Conservation (phyloP, 129 eudicot species). For the Artemisia annua region DNA sequence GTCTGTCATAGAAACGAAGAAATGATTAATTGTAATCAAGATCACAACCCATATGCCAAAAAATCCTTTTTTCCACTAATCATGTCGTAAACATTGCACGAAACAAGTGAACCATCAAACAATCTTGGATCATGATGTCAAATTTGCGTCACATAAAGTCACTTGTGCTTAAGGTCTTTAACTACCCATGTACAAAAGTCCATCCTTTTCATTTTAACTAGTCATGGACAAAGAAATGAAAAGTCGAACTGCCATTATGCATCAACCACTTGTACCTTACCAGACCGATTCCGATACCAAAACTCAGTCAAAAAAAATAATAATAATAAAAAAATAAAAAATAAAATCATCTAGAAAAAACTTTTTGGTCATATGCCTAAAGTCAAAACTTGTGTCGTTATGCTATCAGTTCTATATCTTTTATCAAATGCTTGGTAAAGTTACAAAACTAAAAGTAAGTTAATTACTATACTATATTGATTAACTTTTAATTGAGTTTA, state of each 20-base stretch:
- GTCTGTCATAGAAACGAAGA: constrained; percentile 39
- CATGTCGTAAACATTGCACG: background rate
- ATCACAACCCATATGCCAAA: background rate
- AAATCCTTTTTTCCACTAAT: background rate
- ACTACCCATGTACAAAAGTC: background rate
- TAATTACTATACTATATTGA: too few species aligned
- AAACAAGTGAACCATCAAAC: background rate
- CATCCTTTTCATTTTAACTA: background rate
- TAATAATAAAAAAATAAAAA: too few species aligned
- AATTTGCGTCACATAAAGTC: background rate
- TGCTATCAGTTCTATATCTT: too few species aligned
- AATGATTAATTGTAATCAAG: background rate
- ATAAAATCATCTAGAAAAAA: too few species aligned
- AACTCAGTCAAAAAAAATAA: too few species aligned
- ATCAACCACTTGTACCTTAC: constrained; percentile 1
- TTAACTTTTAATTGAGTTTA: too few species aligned
- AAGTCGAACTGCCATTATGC: background rate
- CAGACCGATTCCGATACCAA: background rate
- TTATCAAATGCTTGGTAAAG: too few species aligned
- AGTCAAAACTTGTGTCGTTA: too few species aligned
- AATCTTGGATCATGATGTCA: background rate
- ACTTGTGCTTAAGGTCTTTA: background rate
- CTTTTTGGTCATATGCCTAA: too few species aligned
- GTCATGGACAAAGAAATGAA: background rate
- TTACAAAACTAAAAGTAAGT: too few species aligned